Conservation (phyloP, 2,329 filamentous ascomycete species). For the Colletotrichum sp. region DNA sequence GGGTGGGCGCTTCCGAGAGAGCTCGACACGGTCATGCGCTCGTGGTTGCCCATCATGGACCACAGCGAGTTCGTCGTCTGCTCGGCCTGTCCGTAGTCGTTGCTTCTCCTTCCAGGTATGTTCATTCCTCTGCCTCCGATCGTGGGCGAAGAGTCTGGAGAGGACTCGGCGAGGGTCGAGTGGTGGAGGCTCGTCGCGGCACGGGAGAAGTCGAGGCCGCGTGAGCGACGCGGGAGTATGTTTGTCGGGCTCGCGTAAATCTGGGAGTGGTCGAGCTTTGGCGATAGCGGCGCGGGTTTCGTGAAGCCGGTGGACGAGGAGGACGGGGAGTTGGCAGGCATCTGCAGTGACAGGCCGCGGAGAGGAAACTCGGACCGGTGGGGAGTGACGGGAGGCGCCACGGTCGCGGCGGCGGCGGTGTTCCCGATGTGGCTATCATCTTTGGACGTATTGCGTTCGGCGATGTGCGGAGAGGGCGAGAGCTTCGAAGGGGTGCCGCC, state of each 20-base stretch:
- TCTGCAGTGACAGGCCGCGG: constrained; percentile 72
- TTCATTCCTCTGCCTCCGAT: constrained; percentile 72
- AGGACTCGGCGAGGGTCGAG: constrained; percentile 89
- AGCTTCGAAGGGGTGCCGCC: constrained; percentile 61
- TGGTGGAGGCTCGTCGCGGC: constrained; percentile 95
- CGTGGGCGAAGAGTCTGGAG: constrained; percentile 88
- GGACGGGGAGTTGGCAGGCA: constrained; percentile 58
- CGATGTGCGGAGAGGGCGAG: constrained; percentile 62
- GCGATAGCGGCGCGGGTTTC: constrained; percentile 76
- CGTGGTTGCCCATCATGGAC: constrained; percentile 72
- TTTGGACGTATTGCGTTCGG: constrained; percentile 64
- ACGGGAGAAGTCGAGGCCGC: constrained; percentile 90
- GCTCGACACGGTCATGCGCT: constrained; percentile 76
- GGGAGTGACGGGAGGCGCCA: constrained; percentile 69
- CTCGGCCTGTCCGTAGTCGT: constrained; percentile 54
- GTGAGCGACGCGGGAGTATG: constrained; percentile 84
- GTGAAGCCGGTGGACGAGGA: constrained; percentile 31
- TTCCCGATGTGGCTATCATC: constrained; percentile 67
- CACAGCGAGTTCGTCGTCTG: constrained; percentile 77
- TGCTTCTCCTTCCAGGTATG: constrained; percentile 58
- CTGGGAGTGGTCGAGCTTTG: constrained; percentile 83
- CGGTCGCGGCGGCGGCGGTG: constrained; percentile 13
- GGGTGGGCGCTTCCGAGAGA: constrained; percentile 76
- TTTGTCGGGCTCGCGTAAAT: constrained; percentile 88
- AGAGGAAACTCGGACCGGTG: constrained; percentile 67